Evolutionary conservation across 495 filamentous ascomycete species (phyloP), one percentile per base, ranked within the genome.

Genomic region (Aspergillus steynii): DNA sequence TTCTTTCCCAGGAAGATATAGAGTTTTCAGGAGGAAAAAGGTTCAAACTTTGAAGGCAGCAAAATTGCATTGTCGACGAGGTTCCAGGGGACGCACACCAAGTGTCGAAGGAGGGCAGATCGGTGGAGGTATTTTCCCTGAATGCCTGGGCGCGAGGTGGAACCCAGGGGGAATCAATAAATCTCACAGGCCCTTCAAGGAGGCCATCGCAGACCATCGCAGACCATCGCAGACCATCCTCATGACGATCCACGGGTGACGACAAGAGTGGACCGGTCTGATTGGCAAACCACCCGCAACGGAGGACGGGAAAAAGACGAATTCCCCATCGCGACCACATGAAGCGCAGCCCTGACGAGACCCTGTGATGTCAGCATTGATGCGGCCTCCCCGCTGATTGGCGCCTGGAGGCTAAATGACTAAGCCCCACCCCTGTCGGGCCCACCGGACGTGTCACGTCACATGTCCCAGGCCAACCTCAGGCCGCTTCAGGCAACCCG

Each of bases 221-320:
- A 58, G 45, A 42, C 37, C 37, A 42, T 42, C 37, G 37, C 55
- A 58, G 45, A 42, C 37, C 26, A 50, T 32, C 50, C 49, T 42
- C n/a, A 45, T 46, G 61, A 56, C 62, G 61, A 61, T 61, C 66
- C 66, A 65, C 54, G 58, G 58, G 63, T 59, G 62, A 61, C 50
- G 62, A 65, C 51, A 42, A 53, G n/a, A 5, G 49, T 20, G 12
- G 42, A 15, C 32, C 2, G 28, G 29, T 50, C 6, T 60, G 58
- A 60, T 60, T 60, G 58, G 58, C n/a, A 53, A 31, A 31, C 50
- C 54, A 60, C 53, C 47, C 15, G 59, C 14, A 20, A 29, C 25
- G 25, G 53, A 7, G 37, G 34, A 26, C 25, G 20, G 25, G 29
- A 42, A 45, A 49, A 3, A 15, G 51, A 46, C 8, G 31, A 27